These are phyloP conservation scores for Parastagonospora avenae DNA, from an alignment of 2,329 filamentous ascomycete species.

Conservation along the genomic window DNA sequence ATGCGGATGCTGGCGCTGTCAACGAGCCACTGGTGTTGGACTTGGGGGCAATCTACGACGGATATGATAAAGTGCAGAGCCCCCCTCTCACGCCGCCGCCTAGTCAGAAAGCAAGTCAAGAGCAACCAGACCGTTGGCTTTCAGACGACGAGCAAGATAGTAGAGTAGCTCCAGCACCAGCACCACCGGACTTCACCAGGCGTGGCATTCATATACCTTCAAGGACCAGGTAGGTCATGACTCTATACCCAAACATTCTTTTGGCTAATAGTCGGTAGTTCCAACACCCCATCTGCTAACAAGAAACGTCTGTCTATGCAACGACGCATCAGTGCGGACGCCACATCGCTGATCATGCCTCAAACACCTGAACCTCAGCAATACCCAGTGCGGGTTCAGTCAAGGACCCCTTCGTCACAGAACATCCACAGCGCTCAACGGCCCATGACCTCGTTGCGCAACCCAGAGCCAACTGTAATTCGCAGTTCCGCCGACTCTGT, in stretches of 20 bases:
- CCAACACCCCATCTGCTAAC: conserved; percentile 25
- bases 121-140: conserved; percentile 23
- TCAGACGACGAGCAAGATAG: conserved; percentile 32
- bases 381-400: conserved; percentile 16
- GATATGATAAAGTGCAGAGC: conserved; percentile 23
- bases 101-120: conserved; percentile 11
- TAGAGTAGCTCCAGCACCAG: conserved; percentile 24
- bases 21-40: conserved; percentile 40
- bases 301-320: conserved; percentile 23
- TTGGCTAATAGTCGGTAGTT: conserved; percentile 24
- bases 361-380: conserved; percentile 20
- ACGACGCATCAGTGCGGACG: conserved; percentile 22
- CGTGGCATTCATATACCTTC: conserved; percentile 45
- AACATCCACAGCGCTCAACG: conserved; percentile 7
- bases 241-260: background rate
- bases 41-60: conserved; percentile 32
- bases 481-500: conserved; percentile 45
- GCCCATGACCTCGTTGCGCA: conserved; percentile 14
- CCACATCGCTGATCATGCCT: conserved; percentile 17
- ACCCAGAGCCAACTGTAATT: conserved; percentile 28
- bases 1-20: conserved; percentile 23
- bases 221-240: conserved; percentile 38
- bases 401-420: conserved; percentile 9
- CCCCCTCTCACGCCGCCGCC: conserved; percentile 21
- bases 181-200: conserved; percentile 42